A percentile compares a stretch with the other conserved stretches of the same genome.
Conservation (phyloP, 352 stramenopile genomes). For the Globisporangium splendens region DNA sequence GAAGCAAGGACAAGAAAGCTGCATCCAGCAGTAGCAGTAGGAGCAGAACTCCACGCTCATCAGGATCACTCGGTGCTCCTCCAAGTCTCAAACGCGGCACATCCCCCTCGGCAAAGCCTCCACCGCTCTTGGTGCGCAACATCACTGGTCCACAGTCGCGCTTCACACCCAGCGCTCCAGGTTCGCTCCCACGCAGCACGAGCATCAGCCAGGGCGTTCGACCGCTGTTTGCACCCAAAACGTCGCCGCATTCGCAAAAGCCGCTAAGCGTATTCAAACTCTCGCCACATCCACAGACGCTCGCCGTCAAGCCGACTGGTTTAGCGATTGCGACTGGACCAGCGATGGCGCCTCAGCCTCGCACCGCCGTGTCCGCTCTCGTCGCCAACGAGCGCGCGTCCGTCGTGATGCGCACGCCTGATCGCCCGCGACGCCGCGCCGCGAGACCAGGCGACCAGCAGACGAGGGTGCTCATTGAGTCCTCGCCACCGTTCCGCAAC, state of each 20-base stretch:
- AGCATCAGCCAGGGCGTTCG: background rate
- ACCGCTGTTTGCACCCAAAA: background rate
- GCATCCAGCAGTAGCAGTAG: no score
- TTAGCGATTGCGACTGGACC: background rate
- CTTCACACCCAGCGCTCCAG: constrained; percentile 14
- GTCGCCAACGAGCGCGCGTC: constrained; percentile 12
- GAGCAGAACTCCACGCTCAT: no score
- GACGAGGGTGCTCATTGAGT: constrained; percentile 59
- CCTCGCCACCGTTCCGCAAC: constrained; percentile 69
- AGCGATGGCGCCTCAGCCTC: constrained; percentile 6
- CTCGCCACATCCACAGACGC: background rate
- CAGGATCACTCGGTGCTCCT: no score
- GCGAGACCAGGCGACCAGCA: constrained; percentile 10
- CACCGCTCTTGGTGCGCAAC: constrained; percentile 30
- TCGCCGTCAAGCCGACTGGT: background rate
- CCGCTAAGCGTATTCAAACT: constrained; percentile 3
- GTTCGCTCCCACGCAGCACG: constrained; percentile 1
- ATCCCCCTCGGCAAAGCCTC: constrained; percentile 5
- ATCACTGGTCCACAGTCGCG: constrained; percentile 16
- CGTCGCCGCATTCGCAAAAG: background rate
- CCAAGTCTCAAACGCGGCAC: no score
- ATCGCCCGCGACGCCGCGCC: constrained; percentile 59
- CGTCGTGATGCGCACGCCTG: constrained; percentile 75
- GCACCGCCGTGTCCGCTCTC: constrained; percentile 11
- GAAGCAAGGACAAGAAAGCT: no score